Conservation (phyloP, 2,329 filamentous ascomycete genomes). For the Colletotrichum eleusines region DNA sequence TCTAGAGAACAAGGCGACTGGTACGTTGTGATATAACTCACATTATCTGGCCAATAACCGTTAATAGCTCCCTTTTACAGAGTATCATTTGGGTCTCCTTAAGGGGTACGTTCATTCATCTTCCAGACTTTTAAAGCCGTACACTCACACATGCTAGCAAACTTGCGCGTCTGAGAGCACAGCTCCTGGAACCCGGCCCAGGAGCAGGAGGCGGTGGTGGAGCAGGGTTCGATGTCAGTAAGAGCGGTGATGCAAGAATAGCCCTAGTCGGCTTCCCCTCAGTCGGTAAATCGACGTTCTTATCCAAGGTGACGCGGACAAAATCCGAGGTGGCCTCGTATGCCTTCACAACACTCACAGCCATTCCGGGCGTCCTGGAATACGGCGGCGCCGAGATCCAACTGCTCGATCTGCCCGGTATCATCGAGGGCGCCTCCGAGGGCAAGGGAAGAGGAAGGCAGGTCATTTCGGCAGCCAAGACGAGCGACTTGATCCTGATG, state of each 20-base stretch:
- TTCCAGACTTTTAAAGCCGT: not conserved
- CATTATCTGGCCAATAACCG: not conserved
- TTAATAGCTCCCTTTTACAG: conserved; percentile 59
- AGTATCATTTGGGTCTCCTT: conserved; percentile 97
- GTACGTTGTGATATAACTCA: conserved; percentile 64
- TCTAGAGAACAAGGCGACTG: conserved; percentile 97
- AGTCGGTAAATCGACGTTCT: conserved; percentile 97
- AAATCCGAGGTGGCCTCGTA: conserved; percentile 96
- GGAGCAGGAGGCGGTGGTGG: conserved; percentile 84
- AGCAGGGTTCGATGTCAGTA: conserved; percentile 91
- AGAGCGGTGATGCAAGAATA: conserved; percentile 96
- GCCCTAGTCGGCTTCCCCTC: conserved; percentile 98
- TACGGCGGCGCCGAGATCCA: conserved; percentile 99
- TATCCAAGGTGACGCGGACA: conserved; percentile 99
- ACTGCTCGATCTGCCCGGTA: conserved; percentile 95
- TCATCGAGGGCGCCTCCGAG: conserved; percentile 96
- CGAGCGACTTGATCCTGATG: conserved; percentile 97
- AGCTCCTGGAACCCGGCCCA: conserved; percentile 89
- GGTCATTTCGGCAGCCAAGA: conserved; percentile 98
- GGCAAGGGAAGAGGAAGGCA: conserved; percentile 96
- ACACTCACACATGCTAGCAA: conserved; percentile 71
- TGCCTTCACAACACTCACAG: conserved; percentile 96
- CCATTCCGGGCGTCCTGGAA: conserved; percentile 96
- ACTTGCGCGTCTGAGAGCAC: conserved; percentile 92
- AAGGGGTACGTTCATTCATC: conserved; percentile 78